Conservation (phyloP, 1,139 yeast species). For the Blastobotrys petasosporus region DNA sequence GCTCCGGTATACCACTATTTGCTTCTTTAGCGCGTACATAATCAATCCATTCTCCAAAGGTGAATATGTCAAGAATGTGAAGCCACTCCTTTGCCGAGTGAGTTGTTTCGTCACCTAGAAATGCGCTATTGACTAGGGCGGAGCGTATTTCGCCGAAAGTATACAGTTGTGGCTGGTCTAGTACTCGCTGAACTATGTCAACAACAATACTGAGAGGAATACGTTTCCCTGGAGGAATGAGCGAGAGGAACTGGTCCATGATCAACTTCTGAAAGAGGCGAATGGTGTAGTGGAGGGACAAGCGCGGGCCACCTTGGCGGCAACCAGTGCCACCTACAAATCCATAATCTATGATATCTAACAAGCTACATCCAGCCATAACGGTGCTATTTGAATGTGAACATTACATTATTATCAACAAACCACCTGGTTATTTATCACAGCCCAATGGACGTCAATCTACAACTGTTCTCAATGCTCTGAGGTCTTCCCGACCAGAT, state of each 20-base stretch:
- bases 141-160: slow-evolving; percentile 23
- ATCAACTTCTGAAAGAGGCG: background rate
- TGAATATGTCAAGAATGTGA: slow-evolving; percentile 18
- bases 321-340: background rate
- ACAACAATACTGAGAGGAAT: slow-evolving; percentile 15
- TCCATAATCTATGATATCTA: background rate
- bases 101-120: slow-evolving; percentile 7
- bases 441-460: slow-evolving; percentile 16
- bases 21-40: slow-evolving; percentile 10
- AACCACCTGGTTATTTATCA: slow-evolving; percentile 23
- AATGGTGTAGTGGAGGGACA: background rate
- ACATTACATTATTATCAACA: slow-evolving; percentile 24
- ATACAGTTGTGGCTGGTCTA: slow-evolving; percentile 18
- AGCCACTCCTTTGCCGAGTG: slow-evolving; percentile 13
- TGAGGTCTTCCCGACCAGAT: slow-evolving; percentile 19
- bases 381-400: slow-evolving; percentile 13
- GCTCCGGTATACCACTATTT: slow-evolving; percentile 6
- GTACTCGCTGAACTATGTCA: slow-evolving; percentile 18
- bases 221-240: slow-evolving; percentile 13
- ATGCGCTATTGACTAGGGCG: slow-evolving; percentile 4
- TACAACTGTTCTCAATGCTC: slow-evolving; percentile 13
- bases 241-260: slow-evolving; percentile 21
- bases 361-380: background rate
- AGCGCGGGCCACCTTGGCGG: background rate
- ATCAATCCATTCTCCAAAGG: slow-evolving; percentile 22